These are phyloP conservation scores for Durio zibethinus DNA, from an alignment of 345 rosid species.

Conservation along the genomic window DNA sequence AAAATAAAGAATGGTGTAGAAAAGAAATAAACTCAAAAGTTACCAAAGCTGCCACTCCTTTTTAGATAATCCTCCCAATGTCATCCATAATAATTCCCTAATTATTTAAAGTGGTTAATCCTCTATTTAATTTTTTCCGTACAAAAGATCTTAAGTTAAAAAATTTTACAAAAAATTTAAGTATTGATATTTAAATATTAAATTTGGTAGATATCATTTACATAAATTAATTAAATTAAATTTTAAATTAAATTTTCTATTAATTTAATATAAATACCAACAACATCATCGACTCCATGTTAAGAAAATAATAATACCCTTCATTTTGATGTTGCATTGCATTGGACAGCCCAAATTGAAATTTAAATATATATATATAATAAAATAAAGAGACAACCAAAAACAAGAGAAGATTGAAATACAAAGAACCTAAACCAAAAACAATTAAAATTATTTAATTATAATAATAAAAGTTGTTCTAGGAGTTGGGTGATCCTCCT, in stretches of 20 bases:
- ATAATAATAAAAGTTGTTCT: constrained; percentile 1
- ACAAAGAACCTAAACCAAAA: too few relatives aligned
- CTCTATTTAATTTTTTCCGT: too few relatives aligned
- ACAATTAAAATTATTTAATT: not conserved
- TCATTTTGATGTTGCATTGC: not conserved
- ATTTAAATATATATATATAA: not conserved
- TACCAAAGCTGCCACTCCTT: not conserved
- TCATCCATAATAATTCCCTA: constrained; percentile 11
- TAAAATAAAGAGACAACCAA: not conserved
- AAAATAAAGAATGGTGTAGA: too few relatives aligned
- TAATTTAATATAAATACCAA: constrained; percentile 8
- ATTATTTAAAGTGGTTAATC: not conserved
- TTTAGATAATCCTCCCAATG: not conserved
- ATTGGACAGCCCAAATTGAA: not conserved
- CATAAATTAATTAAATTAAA: too few relatives aligned
- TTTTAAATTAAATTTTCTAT: too few relatives aligned
- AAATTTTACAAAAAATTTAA: too few relatives aligned
- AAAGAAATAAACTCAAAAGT: not conserved
- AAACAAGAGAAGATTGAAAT: too few relatives aligned
- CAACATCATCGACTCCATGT: not conserved
- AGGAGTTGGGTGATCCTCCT: constrained; percentile 14
- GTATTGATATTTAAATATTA: too few relatives aligned
- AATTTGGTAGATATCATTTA: too few relatives aligned
- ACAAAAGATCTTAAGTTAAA: too few relatives aligned
- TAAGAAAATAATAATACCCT: not conserved